Conservation (phyloP, 345 rosid genomes). For the Pistacia integerrima region DNA sequence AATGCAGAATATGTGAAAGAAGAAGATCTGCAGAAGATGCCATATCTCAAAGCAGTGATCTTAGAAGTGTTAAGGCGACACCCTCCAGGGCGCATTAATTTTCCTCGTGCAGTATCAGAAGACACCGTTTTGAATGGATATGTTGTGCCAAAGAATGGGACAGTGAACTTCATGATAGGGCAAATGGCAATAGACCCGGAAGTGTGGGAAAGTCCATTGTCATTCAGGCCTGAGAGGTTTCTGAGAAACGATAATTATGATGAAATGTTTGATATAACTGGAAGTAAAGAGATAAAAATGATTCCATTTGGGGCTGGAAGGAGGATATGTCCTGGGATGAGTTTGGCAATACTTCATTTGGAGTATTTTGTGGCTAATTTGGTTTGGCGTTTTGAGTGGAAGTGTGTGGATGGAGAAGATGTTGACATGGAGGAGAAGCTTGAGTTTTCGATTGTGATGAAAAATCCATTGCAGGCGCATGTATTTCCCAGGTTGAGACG, state of each 20-base stretch:
- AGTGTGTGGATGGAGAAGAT: background rate
- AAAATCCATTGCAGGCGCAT: background rate
- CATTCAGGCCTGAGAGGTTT: too few species aligned
- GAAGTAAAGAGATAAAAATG: too few species aligned
- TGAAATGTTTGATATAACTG: too few species aligned
- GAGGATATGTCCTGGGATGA: too few species aligned
- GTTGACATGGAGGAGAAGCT: background rate
- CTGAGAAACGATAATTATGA: too few species aligned
- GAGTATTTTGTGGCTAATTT: background rate
- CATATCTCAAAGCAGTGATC: slow-evolving; percentile 2
- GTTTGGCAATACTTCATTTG: background rate
- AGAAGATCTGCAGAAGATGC: background rate
- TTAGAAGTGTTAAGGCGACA: background rate
- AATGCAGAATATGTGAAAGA: too few species aligned
- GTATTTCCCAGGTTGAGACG: background rate
- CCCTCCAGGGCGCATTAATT: background rate
- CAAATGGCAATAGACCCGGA: too few species aligned
- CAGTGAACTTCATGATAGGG: background rate
- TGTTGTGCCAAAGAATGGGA: background rate
- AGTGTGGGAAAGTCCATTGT: too few species aligned
- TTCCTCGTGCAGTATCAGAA: background rate
- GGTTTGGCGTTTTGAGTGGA: background rate
- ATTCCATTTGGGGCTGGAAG: too few species aligned
- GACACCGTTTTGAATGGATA: background rate
- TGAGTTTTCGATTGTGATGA: background rate